Evolutionary conservation across 2,329 filamentous ascomycete genomes (phyloP).

Genomic region (Calonectria pteridis): DNA sequence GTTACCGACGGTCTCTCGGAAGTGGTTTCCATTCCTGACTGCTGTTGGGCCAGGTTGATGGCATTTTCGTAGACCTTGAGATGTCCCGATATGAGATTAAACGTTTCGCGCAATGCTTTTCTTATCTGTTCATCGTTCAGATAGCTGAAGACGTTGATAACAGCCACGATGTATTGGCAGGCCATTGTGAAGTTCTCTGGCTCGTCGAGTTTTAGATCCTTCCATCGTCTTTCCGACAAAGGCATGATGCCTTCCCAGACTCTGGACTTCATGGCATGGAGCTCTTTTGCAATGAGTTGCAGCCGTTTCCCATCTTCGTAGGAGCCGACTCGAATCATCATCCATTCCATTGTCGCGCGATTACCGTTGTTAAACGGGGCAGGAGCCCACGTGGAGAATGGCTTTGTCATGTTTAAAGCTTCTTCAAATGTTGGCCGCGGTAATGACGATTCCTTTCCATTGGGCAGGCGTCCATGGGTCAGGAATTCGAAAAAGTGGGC

Average conservation of each 20-base stretch:
- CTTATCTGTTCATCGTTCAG: neutral
- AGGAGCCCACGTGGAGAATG: neutral
- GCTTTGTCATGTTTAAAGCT: neutral
- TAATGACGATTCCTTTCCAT: neutral
- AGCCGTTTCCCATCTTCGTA: neutral
- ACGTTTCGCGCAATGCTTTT: neutral
- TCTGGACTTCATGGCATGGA: neutral
- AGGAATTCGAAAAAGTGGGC: neutral
- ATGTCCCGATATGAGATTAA: neutral
- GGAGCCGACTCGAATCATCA: neutral
- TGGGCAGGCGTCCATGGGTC: neutral
- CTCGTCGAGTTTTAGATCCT: neutral
- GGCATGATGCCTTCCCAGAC: conserved; percentile 1
- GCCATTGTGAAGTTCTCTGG: neutral
- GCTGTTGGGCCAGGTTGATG: neutral
- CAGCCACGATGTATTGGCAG: neutral
- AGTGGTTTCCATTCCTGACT: neutral
- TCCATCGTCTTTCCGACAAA: neutral
- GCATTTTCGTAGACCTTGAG: neutral
- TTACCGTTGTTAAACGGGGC: neutral
- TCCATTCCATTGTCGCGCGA: neutral
- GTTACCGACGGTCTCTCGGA: neutral
- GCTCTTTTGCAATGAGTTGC: neutral
- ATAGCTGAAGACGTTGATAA: neutral
- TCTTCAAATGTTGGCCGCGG: neutral